A percentile compares a stretch with the other conserved stretches of the same genome.
Conservation (phyloP, 805 yeast species). For the Myxozyma geophila region DNA sequence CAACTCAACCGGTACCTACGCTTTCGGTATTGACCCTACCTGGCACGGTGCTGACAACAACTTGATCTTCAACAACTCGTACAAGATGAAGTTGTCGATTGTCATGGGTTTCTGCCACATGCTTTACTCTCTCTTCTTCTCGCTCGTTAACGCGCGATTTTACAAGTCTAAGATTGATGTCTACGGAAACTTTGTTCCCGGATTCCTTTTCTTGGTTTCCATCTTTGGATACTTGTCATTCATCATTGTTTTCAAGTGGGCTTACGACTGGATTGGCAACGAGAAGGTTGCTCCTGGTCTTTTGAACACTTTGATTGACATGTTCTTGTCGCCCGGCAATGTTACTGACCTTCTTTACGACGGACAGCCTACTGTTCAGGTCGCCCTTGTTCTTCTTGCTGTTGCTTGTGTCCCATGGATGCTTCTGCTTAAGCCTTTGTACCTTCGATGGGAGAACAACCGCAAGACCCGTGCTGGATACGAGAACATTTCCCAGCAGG, state of each 20-base stretch:
- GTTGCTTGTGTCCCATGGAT: conserved; percentile 91
- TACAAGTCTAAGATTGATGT: conserved; percentile 78
- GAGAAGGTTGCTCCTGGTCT: conserved; percentile 87
- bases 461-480: conserved; percentile 57
- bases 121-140: conserved; percentile 86
- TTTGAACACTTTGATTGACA: conserved; percentile 90
- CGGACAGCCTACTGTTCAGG: conserved; percentile 80
- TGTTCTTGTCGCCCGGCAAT: conserved; percentile 92
- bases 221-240: conserved; percentile 91
- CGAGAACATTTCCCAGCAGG: conserved; percentile 53
- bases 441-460: conserved; percentile 62
- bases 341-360: conserved; percentile 78
- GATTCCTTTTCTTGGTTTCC: conserved; percentile 91
- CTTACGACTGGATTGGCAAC: conserved; percentile 82
- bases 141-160: conserved; percentile 75
- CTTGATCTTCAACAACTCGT: conserved; percentile 87
- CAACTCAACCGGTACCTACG: conserved; percentile 67
- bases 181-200: conserved; percentile 92
- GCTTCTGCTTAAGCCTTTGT: conserved; percentile 80
- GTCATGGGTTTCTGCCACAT: conserved; percentile 94
- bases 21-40: conserved; percentile 86
- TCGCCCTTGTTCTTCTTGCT: conserved; percentile 73
- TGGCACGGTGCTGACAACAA: conserved; percentile 99
- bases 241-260: conserved; percentile 91
- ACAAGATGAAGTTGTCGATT: conserved; percentile 95